Evolutionary conservation across 108 stramenopile species (phyloP).

Genomic region (Parmales sp.): DNA sequence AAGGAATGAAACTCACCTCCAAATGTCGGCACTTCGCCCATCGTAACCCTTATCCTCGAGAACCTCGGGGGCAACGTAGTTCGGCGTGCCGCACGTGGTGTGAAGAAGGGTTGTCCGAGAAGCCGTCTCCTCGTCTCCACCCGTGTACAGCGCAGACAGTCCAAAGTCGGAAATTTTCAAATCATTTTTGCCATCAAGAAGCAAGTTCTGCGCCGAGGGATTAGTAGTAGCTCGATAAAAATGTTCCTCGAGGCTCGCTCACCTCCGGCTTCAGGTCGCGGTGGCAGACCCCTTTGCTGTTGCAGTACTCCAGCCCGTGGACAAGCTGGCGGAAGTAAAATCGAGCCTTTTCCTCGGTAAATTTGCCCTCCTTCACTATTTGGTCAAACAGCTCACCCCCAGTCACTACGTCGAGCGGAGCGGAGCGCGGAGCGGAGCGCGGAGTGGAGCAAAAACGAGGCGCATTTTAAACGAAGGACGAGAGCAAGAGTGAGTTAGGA

Average conservation of each 20-base stretch:
- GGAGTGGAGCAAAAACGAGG: no score
- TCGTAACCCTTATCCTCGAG: constrained; percentile 68
- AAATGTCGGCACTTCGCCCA: constrained; percentile 56
- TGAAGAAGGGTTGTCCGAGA: constrained; percentile 33
- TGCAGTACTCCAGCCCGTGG: constrained; percentile 61
- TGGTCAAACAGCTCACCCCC: constrained; percentile 77
- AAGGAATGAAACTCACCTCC: constrained; percentile 34
- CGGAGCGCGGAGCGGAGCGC: no score
- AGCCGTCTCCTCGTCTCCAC: constrained; percentile 20
- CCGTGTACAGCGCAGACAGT: constrained; percentile 55
- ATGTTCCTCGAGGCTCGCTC: background rate
- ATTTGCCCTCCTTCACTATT: constrained; percentile 52
- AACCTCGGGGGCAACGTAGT: constrained; percentile 72
- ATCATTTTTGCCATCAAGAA: constrained; percentile 50
- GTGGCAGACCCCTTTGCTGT: constrained; percentile 56
- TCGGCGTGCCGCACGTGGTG: constrained; percentile 73
- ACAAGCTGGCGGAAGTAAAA: constrained; percentile 68
- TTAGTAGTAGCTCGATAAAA: background rate
- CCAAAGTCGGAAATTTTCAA: constrained; percentile 78
- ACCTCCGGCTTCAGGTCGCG: constrained; percentile 49
- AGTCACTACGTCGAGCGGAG: no score
- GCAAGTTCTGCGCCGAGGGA: constrained; percentile 55
- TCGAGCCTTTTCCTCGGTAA: constrained; percentile 57
- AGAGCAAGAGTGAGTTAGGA: no score
- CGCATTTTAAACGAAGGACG: no score